These are phyloP conservation scores for Myxozyma nipponensis DNA, from an alignment of 805 yeast species.

Conservation along the genomic window DNA sequence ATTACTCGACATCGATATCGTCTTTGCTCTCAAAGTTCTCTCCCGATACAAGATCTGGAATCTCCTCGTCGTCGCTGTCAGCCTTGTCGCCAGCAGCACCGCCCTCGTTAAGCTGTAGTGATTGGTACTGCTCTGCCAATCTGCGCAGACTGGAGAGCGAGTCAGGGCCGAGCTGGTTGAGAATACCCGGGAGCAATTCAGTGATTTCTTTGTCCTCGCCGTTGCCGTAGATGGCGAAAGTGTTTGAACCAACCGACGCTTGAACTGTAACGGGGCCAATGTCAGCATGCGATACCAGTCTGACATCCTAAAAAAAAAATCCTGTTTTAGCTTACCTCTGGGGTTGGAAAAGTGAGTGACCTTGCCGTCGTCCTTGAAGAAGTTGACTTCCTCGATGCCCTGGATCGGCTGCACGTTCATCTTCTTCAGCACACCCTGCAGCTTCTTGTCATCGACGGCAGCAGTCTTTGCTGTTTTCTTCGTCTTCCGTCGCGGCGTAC, in stretches of 20 bases:
- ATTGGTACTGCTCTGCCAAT: conserved; percentile 83
- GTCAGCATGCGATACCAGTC: no score
- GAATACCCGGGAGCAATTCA: conserved; percentile 88
- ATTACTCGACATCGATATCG: conserved; percentile 16
- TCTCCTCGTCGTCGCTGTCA: conserved; percentile 50
- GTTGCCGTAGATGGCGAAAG: conserved; percentile 91
- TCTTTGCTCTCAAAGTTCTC: conserved; percentile 27
- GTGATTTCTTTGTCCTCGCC: conserved; percentile 89
- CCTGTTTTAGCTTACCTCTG: conserved; percentile 45
- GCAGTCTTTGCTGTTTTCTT: conserved; percentile 62
- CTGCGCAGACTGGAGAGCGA: conserved; percentile 83
- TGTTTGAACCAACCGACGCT: conserved; percentile 84
- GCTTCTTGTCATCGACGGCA: conserved; percentile 81
- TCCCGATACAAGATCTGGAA: conserved; percentile 57
- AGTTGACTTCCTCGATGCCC: conserved; percentile 94
- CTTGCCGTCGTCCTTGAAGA: conserved; percentile 94
- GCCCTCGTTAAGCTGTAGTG: conserved; percentile 41
- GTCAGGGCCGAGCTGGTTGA: conserved; percentile 95
- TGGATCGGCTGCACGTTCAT: conserved; percentile 84
- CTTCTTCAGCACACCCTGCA: conserved; percentile 83
- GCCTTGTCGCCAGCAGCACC: conserved; percentile 30
- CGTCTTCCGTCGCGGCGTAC: conserved; percentile 82
- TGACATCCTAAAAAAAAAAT: neutral
- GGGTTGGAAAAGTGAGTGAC: conserved; percentile 95
- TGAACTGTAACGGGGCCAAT: conserved; percentile 53